These are phyloP conservation scores for Pistacia vera DNA, from an alignment of 345 rosid species.

Conservation along the genomic window DNA sequence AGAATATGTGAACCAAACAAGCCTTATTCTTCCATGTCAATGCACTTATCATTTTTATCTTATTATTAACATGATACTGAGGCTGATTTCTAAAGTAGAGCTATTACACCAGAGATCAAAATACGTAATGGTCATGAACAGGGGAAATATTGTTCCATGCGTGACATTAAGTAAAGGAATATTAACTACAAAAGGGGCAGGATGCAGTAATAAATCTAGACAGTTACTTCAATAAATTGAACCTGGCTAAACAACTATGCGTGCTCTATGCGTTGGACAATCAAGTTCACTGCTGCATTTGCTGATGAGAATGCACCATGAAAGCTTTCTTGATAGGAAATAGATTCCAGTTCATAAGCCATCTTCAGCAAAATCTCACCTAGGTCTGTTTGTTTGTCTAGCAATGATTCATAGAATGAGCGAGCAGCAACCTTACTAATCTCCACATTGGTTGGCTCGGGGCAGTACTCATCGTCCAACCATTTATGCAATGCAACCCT, in stretches of 20 bases:
- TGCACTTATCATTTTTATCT: not conserved
- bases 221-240: not conserved
- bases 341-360: conserved; percentile 66
- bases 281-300: conserved; percentile 74
- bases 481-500: conserved; percentile 78
- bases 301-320: conserved; percentile 94
- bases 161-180: not conserved
- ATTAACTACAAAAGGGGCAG: not conserved
- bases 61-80: not conserved
- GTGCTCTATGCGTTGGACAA: conserved; percentile 56
- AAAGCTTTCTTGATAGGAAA: conserved; percentile 85
- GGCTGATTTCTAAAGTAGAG: not conserved
- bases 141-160: not conserved
- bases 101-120: not conserved
- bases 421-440: conserved; percentile 76
- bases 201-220: not conserved
- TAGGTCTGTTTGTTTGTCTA: conserved; percentile 58
- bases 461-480: conserved; percentile 96
- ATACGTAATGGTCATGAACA: not conserved
- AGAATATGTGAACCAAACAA: too few species aligned
- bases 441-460: conserved; percentile 83
- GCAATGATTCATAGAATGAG: conserved; percentile 53
- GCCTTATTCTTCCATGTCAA: not conserved
- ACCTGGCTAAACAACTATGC: conserved; percentile 1
- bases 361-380: conserved; percentile 79